Evolutionary conservation across 2,329 filamentous ascomycete genomes (phyloP).

Genomic region (Trichoderma semiorbis): DNA sequence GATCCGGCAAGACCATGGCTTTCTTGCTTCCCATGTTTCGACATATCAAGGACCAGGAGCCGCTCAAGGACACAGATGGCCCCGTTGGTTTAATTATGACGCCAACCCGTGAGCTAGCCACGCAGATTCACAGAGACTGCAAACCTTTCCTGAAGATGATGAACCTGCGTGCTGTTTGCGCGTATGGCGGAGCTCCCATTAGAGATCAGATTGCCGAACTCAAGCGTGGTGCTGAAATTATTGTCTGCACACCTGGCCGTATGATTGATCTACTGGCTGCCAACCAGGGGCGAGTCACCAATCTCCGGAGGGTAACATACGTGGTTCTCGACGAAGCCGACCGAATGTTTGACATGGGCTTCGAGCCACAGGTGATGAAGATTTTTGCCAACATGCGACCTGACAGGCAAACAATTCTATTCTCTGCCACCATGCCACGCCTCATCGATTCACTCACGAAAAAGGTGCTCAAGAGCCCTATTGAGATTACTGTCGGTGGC

Average conservation of each 20-base stretch:
- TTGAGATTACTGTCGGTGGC: slow-evolving; percentile 91
- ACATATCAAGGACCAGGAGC: slow-evolving; percentile 90
- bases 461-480: slow-evolving; percentile 78
- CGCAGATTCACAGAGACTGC: slow-evolving; percentile 91
- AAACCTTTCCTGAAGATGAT: slow-evolving; percentile 90
- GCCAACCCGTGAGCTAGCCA: slow-evolving; percentile 87
- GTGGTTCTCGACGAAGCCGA: slow-evolving; percentile 96
- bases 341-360: slow-evolving; percentile 99
- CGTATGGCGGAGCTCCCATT: slow-evolving; percentile 92
- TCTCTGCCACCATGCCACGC: slow-evolving; percentile 92
- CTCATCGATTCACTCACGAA: slow-evolving; percentile 89
- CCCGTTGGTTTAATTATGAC: slow-evolving; percentile 88
- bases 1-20: slow-evolving; percentile 94
- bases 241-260: slow-evolving; percentile 91
- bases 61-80: slow-evolving; percentile 78
- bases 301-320: slow-evolving; percentile 83
- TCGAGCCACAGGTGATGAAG: slow-evolving; percentile 97
- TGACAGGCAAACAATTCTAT: slow-evolving; percentile 89
- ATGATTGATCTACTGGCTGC: slow-evolving; percentile 94
- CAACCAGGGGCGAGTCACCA: slow-evolving; percentile 92
- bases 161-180: slow-evolving; percentile 81
- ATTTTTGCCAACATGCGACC: slow-evolving; percentile 89
- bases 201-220: slow-evolving; percentile 96
- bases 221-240: slow-evolving; percentile 90
- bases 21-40: slow-evolving; percentile 96